Base-by-base conservation (phyloP, 495 filamentous ascomycete species). In the Trichoderma asperelloides region DNA sequence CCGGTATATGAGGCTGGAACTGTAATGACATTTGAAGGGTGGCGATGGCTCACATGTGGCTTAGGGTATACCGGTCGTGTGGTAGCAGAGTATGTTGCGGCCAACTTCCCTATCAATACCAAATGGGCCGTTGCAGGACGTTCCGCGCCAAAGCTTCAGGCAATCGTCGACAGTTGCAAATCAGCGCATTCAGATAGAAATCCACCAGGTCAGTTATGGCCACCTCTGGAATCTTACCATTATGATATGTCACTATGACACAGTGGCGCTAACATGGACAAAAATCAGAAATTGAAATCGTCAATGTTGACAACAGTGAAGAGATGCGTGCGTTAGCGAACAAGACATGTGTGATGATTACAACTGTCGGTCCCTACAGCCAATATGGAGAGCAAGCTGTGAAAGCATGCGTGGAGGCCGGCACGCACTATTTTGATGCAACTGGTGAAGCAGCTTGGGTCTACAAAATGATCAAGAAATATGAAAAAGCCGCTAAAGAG, bases 111-210 rank as follows among this genome's bases (percentile, higher is more conserved):
- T 1, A 94, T 91, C 9, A 80, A 89, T 74, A 74, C 96, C 28
- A 93, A 86, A 80, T 98, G 94, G 94, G 94, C 93, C 28, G 79
- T 97, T 62, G 91, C 93, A 12, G 94, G 94, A 21, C 89, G 94
- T 33, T 93, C 91, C 9, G 77, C 79, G 28, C 74, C 78, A 57
- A 97, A 96, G 75, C 82, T 98, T 15, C 82, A 89, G 68, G 72
- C 77, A 25, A 76, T 96, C 28, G 84, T 85, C n/a, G 76, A 85
- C 69, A 84, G 89, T 66, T 82, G 91, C 72, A 86, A 86, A 68
- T 67, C 73, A 18, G 74, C 91, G 55, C 91, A 92, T 75, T 79
- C 85, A 4, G 88, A 96, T 76, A 87, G 93, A 30, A 66, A 77
- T 62, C 83, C 85, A 37, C 91, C 92, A 71, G 84, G 86, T 90